phyloP scores from a whole-genome alignment of 176 grass and related monocot species.

The Oryza meridionalis region DNA sequence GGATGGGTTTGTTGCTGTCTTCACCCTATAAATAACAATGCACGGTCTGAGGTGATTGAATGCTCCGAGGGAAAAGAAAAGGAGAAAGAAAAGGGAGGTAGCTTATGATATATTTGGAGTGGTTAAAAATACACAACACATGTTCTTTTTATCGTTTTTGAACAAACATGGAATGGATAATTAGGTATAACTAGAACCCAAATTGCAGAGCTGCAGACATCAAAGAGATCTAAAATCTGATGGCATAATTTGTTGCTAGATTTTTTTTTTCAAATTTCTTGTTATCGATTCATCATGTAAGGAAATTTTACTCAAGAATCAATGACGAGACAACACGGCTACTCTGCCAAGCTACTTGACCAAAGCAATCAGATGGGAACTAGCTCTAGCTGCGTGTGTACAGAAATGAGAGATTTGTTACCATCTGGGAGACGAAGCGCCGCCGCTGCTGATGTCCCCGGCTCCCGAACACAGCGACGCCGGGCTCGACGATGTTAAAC shows the following conservation, averaged over 20 bases:
- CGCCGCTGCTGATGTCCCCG: too few species aligned
- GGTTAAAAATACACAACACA: slow-evolving; percentile 21
- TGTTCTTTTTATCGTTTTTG: background rate
- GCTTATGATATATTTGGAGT: background rate
- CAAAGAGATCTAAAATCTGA: background rate
- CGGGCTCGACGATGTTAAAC: background rate
- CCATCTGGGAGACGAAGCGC: background rate
- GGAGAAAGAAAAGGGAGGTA: background rate
- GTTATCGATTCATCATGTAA: too few species aligned
- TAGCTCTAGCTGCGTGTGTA: too few species aligned
- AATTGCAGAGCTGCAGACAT: background rate
- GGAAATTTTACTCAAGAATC: too few species aligned
- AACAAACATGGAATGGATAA: background rate
- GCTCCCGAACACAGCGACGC: background rate
- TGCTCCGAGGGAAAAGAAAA: background rate
- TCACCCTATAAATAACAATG: slow-evolving; percentile 52
- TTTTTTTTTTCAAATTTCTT: too few species aligned
- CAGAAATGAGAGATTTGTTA: background rate
- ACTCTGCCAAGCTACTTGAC: background rate
- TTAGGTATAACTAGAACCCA: background rate
- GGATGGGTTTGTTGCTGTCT: background rate
- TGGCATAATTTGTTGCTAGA: background rate
- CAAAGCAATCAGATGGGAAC: background rate
- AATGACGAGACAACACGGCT: background rate
- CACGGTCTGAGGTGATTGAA: slow-evolving; percentile 40